Base-by-base conservation (phyloP, 352 stramenopile genomes). In the Pythium inflatum region DNA sequence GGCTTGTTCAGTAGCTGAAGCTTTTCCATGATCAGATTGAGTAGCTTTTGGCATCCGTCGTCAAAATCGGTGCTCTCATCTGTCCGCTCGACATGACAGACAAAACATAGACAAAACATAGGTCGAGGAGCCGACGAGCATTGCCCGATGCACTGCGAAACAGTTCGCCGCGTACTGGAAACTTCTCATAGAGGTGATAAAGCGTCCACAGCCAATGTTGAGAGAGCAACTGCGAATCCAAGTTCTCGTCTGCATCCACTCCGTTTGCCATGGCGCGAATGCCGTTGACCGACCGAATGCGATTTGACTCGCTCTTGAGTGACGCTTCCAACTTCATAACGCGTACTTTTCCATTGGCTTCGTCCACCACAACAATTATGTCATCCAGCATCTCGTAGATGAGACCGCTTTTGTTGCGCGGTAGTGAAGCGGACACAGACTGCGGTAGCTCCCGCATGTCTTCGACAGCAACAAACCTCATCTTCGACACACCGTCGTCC, bases 1-100 rank as follows among this genome's bases (percentile, higher is more conserved):
- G 77, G 73, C 60, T 93, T 93, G 66, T 91, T 83, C 20, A 91
- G 71, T 22, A 80, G 76, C 16, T 66, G 66, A 24, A 93, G 57
- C 20, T 87, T 77, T 3, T 73, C 40, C 80, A 89, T 91, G 46
- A 90, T 62, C 9, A 34, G 51, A 5, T 58, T 53, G 24, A 91
- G 66, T 48, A 71, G 33, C 46, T 65, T 65, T 12, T 58, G 25
- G 13, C 25, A 59, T 11, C 46, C 55, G 3, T 68, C 38, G 20
- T 45, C n/a, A 54, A 61, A 46, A 13, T 55, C 49, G 24, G 28
- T 30, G 40, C 24, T 31, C 12, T 20, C 27, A 25, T 14, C 14
- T 3, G 43, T 38, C 8, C 14, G 34, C 5, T 38, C 18, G 14
- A 18, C 20, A 33, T 68, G n/a, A n/a, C n/a, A n/a, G n/a, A n/a